Evolutionary conservation across 2,329 filamentous ascomycete species (phyloP), one percentile per base, ranked within the genome.

Genomic region (Tolypocladium pustulatum): DNA sequence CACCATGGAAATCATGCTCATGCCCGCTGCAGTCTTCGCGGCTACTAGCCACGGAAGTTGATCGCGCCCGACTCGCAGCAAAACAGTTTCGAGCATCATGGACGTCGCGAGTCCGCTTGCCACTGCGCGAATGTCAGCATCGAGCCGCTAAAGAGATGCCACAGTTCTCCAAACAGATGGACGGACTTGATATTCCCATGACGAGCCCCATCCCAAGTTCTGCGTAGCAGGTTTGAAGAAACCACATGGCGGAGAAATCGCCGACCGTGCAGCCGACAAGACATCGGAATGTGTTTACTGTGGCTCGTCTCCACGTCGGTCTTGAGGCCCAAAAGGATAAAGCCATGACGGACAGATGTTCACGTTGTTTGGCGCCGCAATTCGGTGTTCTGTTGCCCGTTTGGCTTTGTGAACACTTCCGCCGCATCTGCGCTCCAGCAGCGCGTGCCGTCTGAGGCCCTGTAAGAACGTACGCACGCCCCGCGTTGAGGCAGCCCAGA

Each of bases 1-100:
- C 2, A 82, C 12, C 81, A 84, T 84, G 0, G 81, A 83, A 12
- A 83, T 77, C 54, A 82, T 68, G 59, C 81, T 83, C 81, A 84
- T 84, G 0, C 81, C 81, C 27, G 77, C 75, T 0, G 81, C 81
- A 0, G 81, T 83, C 52, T 72, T 77, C 3, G 71, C 73, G 0
- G 81, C 81, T 0, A 63, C 64, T 0, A 64, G 58, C 80, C 78
- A 82, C 0, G 76, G 62, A 0, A 84, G 67, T 9, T 68, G 65
- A 57, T 84, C 81, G 1, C 71, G 72, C 0, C 81, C 81, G 0
- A 72, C 63, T 0, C 73, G 73, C 1, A 84, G 75, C 4, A 84
- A 71, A 0, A 76, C 63, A 0, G 81, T 83, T 64, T 84, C 81
- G 0, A 84, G 72, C 0, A 78, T 61, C 40, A 84, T 72, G 0